Evolutionary conservation across 441 rosid genomes (phyloP).

Genomic region (Adansonia madagascariensis): DNA sequence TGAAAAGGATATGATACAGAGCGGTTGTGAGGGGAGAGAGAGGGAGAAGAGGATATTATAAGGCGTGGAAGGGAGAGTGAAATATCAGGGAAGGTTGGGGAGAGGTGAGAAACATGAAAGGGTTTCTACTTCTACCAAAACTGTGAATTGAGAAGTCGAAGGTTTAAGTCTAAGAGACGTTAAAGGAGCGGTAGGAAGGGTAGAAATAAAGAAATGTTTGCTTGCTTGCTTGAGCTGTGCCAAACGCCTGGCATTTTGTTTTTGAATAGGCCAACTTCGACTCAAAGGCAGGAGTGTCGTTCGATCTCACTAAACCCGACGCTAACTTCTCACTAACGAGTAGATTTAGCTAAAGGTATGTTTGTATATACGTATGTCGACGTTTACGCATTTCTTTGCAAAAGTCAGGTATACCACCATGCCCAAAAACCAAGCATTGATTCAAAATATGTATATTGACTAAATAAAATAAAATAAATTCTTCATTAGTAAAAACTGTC

Average conservation of each 20-base stretch:
- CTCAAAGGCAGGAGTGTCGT: conserved; percentile 32
- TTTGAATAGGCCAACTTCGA: conserved; percentile 32
- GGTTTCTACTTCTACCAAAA: conserved; percentile 47
- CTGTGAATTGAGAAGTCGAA: conserved; percentile 81
- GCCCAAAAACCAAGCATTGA: neutral
- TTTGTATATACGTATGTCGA: too few species aligned
- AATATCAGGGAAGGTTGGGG: neutral
- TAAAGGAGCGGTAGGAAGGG: conserved; percentile 30
- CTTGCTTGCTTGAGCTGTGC: conserved; percentile 24
- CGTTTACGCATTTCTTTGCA: conserved; percentile 15
- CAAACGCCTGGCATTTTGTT: neutral
- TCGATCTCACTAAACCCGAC: neutral
- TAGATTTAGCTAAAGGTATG: neutral
- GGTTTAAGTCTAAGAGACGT: conserved; percentile 68
- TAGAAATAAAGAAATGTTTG: neutral
- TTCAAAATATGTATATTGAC: neutral
- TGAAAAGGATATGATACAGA: conserved; percentile 26
- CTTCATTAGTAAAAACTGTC: neutral
- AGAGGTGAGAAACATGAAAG: conserved; percentile 17
- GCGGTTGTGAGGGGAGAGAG: conserved; percentile 6
- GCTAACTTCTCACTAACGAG: neutral
- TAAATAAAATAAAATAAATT: neutral
- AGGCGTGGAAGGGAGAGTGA: conserved; percentile 12
- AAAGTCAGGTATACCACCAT: conserved; percentile 18
- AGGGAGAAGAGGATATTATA: conserved; percentile 27